phyloP scores from a whole-genome alignment of 805 yeast genomes.

The Lachancea cidri region DNA sequence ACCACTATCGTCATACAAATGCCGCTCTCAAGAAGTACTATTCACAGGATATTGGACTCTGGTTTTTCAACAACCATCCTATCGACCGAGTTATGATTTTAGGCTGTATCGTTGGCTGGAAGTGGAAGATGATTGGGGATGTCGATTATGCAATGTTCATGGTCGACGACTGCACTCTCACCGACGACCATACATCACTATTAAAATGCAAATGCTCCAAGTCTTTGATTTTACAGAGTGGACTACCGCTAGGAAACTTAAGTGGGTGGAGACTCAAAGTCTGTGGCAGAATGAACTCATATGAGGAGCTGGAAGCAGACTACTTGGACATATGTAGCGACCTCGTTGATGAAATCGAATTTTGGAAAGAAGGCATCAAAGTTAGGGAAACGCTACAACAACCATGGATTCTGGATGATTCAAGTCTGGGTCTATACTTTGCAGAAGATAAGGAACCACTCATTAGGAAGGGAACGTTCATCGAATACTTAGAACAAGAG shows the following conservation, averaged over 20 bases:
- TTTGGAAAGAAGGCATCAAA: constrained; percentile 34
- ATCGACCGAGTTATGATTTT: constrained; percentile 30
- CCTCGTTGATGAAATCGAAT: constrained; percentile 30
- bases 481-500: constrained; percentile 19
- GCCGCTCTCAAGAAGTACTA: constrained; percentile 28
- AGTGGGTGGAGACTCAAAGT: constrained; percentile 26
- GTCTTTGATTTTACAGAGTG: constrained; percentile 17
- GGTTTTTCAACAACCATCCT: constrained; percentile 42
- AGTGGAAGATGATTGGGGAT: constrained; percentile 14
- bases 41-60: constrained; percentile 10
- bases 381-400: constrained; percentile 20
- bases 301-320: constrained; percentile 32
- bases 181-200: constrained; percentile 1
- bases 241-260: constrained; percentile 18
- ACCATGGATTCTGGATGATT: constrained; percentile 34
- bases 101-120: constrained; percentile 35
- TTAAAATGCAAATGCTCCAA: constrained; percentile 28
- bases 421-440: constrained; percentile 12
- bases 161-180: constrained; percentile 24
- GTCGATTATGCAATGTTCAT: constrained; percentile 19
- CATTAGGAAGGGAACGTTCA: constrained; percentile 9
- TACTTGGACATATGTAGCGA: constrained; percentile 20
- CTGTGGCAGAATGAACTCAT: constrained; percentile 21
- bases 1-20: constrained; percentile 15
- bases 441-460: constrained; percentile 3